A percentile compares a stretch with the other conserved stretches of the same genome.
Evolutionary conservation across 129 eudicot genomes (phyloP).

Genomic region (Ambrosia artemisiifolia): DNA sequence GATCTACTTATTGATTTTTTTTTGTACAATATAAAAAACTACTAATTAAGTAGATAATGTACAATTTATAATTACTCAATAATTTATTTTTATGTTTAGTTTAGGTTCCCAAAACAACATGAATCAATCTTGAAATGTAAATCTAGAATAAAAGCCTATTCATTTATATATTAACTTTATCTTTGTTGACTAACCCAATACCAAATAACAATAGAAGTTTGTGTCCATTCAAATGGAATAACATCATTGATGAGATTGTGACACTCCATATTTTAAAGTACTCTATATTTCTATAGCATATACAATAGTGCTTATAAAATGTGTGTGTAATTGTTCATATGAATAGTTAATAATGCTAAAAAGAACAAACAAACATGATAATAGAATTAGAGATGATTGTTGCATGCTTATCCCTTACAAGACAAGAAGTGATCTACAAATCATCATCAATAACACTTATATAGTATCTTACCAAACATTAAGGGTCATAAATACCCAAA

Average conservation of each 20-base stretch:
- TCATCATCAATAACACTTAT: conserved; percentile 28
- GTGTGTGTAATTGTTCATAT: conserved; percentile 19
- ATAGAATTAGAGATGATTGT: conserved; percentile 26
- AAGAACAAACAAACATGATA: conserved; percentile 19
- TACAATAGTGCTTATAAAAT: neutral
- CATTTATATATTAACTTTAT: neutral
- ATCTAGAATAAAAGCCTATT: neutral
- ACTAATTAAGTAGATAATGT: too few relatives aligned
- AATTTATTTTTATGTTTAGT: neutral
- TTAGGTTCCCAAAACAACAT: neutral
- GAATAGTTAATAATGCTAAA: conserved; percentile 1
- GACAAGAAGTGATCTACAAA: conserved; percentile 35
- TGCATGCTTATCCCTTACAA: conserved; percentile 31
- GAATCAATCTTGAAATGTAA: neutral
- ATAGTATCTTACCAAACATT: conserved; percentile 25
- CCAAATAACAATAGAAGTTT: neutral
- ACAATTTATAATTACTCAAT: neutral
- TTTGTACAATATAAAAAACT: too few relatives aligned
- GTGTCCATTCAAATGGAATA: conserved; percentile 19
- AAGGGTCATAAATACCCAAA: conserved; percentile 3
- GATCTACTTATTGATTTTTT: too few relatives aligned
- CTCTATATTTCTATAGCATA: neutral
- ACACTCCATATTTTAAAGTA: neutral
- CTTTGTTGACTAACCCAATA: conserved; percentile 5
- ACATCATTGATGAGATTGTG: neutral